phyloP scores from a whole-genome alignment of 257 asterid genomes.

The Scutellaria galericulata region DNA sequence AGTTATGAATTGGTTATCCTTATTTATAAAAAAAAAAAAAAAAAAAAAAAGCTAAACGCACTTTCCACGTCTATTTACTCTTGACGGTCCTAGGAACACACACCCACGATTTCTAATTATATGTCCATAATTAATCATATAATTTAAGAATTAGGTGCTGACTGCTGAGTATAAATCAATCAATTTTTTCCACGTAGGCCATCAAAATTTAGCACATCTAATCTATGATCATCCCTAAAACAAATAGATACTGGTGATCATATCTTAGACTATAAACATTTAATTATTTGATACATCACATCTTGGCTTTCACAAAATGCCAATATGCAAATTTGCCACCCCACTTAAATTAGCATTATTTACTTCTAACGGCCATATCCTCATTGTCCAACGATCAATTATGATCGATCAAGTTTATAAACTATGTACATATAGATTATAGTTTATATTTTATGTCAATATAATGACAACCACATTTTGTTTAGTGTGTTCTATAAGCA shows the following conservation, averaged over 20 bases:
- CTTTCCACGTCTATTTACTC: too few relatives aligned
- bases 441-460: conserved; percentile 22
- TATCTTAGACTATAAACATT: neutral
- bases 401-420: conserved; percentile 16
- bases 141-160: conserved; percentile 34
- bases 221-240: neutral
- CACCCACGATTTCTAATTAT: neutral
- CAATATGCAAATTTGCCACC: conserved; percentile 10
- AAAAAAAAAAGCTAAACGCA: too few relatives aligned
- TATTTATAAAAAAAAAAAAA: too few relatives aligned
- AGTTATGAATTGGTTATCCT: too few relatives aligned
- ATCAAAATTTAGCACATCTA: conserved; percentile 3
- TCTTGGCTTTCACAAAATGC: neutral
- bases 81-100: too few relatives aligned
- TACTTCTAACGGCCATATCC: neutral
- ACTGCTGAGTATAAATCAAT: conserved; percentile 33
- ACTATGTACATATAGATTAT: neutral
- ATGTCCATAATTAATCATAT: neutral
- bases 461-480: conserved; percentile 12
- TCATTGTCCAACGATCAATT: neutral
- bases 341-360: conserved; percentile 18
- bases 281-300: conserved; percentile 22
- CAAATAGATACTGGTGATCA: conserved; percentile 8
- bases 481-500: neutral
- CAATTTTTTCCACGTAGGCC: conserved; percentile 35